phyloP scores from a whole-genome alignment of 805 yeast genomes.

The Jamesozyma hellenica region DNA sequence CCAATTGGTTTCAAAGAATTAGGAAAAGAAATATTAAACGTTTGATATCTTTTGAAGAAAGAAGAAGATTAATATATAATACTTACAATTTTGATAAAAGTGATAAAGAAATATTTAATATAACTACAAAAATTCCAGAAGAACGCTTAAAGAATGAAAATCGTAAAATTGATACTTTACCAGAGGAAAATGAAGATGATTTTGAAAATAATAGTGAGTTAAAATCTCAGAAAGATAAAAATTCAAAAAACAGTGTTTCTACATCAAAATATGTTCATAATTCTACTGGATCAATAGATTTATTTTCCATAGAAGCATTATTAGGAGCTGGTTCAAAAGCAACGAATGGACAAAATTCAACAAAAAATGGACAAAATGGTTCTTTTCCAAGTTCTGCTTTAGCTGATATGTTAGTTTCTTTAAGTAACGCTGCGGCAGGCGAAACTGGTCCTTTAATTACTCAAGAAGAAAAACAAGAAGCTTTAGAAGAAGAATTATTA shows the following conservation, averaged over 20 bases:
- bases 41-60: constrained; percentile 35
- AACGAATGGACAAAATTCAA: constrained; percentile 25
- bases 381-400: constrained; percentile 21
- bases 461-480: constrained; percentile 5
- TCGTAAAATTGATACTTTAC: constrained; percentile 3
- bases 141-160: constrained; percentile 4
- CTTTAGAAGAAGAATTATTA: constrained; percentile 8
- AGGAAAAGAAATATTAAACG: constrained; percentile 34
- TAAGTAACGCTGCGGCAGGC: constrained; percentile 32
- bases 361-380: neutral
- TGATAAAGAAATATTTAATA: constrained; percentile 30
- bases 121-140: constrained; percentile 17
- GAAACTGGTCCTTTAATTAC: constrained; percentile 14
- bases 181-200: neutral
- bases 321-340: constrained; percentile 18
- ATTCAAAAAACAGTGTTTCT: neutral
- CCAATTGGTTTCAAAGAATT: constrained; percentile 53
- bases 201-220: neutral
- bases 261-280: neutral
- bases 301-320: constrained; percentile 12
- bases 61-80: constrained; percentile 41
- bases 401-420: constrained; percentile 48
- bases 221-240: neutral
- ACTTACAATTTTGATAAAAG: constrained; percentile 37
- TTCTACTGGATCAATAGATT: constrained; percentile 1